Base-by-base conservation (phyloP, 345 rosid species). In the Laguncularia racemosa region DNA sequence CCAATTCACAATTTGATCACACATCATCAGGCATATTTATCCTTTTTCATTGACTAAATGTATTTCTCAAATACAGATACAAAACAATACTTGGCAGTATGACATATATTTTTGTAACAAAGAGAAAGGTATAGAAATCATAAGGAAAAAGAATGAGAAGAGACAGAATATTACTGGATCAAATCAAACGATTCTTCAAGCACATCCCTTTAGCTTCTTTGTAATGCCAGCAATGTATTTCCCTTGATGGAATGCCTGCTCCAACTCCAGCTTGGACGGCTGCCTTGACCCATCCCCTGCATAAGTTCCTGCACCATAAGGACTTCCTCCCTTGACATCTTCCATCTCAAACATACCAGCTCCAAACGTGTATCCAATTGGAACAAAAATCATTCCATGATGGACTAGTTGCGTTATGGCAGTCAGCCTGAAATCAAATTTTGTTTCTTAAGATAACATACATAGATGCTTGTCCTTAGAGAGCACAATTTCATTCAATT, bases 281-380 rank as follows among this genome's bases (percentile, higher is more conserved):
- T 79, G 82, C 56, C 98, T 86, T 0, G 96, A 80, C 55, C 96
- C 96, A 28, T 89, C 96, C 28, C 95, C 98, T 0, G 98, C 95
- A 50, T 5, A 86, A 57, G 98, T 92, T 59, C 98, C 98, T 0
- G 98, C 93, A 16, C 96, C 96, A 17, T 92, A 89, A 8, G 98
- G 98, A 50, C 89, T 92, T 52, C 98, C 98, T 1, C 98, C 96
- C 73, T 86, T 92, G 77, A 92, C 85, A 2, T 68, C 49, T 76
- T 88, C 91, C 96, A 91, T 88, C 86, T 88, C 97, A 2, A 88
- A 85, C 97, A 91, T 91, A 20, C 97, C 96, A 14, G 97, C 97
- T 3, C 97, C 97, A 52, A 91, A 91, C 28, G 96, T 91, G 84
- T 88, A 88, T 54, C 96, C 96, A 8, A 92, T 80, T 5, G 98